A percentile compares a stretch with the other conserved stretches of the same genome.
Evolutionary conservation across 306 rosid genomes (phyloP).

Genomic region (Sophora flavescens): DNA sequence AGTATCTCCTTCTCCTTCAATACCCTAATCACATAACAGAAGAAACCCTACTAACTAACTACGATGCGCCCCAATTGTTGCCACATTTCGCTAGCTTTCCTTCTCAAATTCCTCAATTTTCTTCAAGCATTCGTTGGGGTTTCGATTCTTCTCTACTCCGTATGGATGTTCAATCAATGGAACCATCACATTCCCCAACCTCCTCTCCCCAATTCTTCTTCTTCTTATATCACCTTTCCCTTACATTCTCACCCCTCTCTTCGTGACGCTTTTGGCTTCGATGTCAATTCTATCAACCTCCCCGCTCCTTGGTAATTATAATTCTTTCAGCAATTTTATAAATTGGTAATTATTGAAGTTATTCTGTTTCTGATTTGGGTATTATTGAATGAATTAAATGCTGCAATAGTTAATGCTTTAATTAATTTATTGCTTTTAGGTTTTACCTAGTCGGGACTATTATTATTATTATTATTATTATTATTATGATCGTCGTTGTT

Average conservation of each 20-base stretch:
- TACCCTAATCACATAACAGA: not conserved
- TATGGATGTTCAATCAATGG: slow-evolving; percentile 92
- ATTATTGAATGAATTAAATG: slow-evolving; percentile 35
- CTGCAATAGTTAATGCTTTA: not conserved
- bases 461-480: too few relatives aligned
- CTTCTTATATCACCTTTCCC: slow-evolving; percentile 46
- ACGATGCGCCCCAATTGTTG: slow-evolving; percentile 76
- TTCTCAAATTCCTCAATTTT: slow-evolving; percentile 76
- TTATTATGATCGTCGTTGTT: too few relatives aligned
- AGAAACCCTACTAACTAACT: not conserved
- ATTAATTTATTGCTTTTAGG: not conserved
- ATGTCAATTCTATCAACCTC: slow-evolving; percentile 59
- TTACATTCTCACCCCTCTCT: slow-evolving; percentile 5
- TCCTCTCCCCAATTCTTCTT: slow-evolving; percentile 44
- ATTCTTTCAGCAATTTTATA: not conserved
- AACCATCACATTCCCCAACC: slow-evolving; percentile 59
- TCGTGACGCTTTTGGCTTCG: slow-evolving; percentile 40
- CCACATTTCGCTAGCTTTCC: slow-evolving; percentile 78
- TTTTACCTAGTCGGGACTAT: not conserved
- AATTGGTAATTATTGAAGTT: not conserved
- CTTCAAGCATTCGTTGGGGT: slow-evolving; percentile 89
- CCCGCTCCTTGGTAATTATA: slow-evolving; percentile 79
- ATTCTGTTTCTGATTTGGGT: not conserved
- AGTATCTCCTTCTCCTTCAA: not conserved
- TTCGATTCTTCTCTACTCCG: slow-evolving; percentile 75